Percentiles rank a stretch among this genome's conserved stretches.
These are phyloP conservation scores for Globisporangium abappressorium DNA, from an alignment of 352 stramenopile species.

Conservation along the genomic window DNA sequence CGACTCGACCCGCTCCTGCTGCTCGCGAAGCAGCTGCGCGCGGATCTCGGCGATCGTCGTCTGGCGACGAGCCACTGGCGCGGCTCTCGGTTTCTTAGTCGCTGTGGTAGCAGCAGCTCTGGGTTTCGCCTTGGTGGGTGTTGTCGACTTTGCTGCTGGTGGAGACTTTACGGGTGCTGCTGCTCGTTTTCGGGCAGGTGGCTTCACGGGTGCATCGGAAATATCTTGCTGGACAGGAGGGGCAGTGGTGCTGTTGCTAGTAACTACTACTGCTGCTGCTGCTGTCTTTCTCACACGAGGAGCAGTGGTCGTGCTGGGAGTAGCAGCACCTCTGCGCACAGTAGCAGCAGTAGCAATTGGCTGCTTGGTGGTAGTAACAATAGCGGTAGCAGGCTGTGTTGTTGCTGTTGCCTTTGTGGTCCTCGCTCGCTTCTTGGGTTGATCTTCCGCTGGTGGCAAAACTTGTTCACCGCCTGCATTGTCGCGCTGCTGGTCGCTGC, in stretches of 20 bases:
- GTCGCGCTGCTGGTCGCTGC: slow-evolving; percentile 3
- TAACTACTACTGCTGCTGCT: not conserved
- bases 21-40: slow-evolving; percentile 39
- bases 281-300: not conserved
- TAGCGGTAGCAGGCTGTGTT: not conserved
- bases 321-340: not conserved
- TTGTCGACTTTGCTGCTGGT: slow-evolving; percentile 1
- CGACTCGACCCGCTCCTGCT: slow-evolving; percentile 45
- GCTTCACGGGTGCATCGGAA: not conserved
- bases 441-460: not conserved
- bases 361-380: not conserved
- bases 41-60: slow-evolving; percentile 44
- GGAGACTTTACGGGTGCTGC: not conserved
- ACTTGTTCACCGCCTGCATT: no score
- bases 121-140: not conserved
- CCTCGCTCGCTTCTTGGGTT: slow-evolving; percentile 13
- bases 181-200: slow-evolving; percentile 5
- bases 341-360: not conserved
- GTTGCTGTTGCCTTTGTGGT: not conserved
- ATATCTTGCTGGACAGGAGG: not conserved
- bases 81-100: slow-evolving; percentile 3
- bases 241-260: not conserved
- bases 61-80: slow-evolving; percentile 17
- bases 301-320: not conserved
- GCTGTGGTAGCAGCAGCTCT: not conserved